Evolutionary conservation across 306 rosid species (phyloP).

Genomic region (Trifolium pratense): DNA sequence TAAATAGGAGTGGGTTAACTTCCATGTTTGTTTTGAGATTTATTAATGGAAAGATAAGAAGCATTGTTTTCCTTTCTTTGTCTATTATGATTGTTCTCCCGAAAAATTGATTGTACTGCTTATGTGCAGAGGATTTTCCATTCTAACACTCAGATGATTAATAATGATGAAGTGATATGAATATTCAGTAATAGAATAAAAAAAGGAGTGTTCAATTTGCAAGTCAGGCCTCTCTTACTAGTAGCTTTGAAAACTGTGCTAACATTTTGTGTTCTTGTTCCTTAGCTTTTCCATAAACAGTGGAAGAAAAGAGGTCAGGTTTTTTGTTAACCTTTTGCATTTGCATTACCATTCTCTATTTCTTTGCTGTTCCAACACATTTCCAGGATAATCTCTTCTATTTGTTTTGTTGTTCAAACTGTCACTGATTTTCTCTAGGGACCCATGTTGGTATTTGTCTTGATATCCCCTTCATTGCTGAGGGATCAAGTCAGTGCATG

Average conservation of each 20-base stretch:
- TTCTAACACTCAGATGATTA: not conserved
- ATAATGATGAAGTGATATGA: not conserved
- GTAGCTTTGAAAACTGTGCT: constrained; percentile 67
- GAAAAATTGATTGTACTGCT: constrained; percentile 10
- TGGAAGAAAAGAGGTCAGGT: constrained; percentile 38
- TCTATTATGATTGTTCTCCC: constrained; percentile 8
- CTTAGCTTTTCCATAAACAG: constrained; percentile 61
- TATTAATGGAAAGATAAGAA: constrained; percentile 26
- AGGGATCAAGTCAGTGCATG: constrained; percentile 11
- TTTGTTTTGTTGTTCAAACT: constrained; percentile 26
- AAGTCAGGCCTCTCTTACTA: constrained; percentile 33
- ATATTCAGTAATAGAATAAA: constrained; percentile 29
- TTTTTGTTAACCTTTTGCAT: constrained; percentile 44
- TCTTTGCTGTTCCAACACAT: constrained; percentile 33
- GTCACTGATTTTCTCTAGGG: constrained; percentile 33
- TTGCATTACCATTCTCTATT: constrained; percentile 24
- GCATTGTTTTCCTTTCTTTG: constrained; percentile 33
- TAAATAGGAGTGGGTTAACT: constrained; percentile 33
- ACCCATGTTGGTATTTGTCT: constrained; percentile 37
- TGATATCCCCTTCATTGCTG: constrained; percentile 23
- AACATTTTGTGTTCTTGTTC: constrained; percentile 44
- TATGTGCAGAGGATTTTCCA: not conserved
- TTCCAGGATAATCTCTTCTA: constrained; percentile 39
- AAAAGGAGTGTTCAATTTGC: constrained; percentile 39
- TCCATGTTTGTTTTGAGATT: constrained; percentile 36